Percentiles rank a stretch among this genome's conserved stretches.
phyloP scores from a whole-genome alignment of 2,329 filamentous ascomycete species.

The Paecilomyces formosus region DNA sequence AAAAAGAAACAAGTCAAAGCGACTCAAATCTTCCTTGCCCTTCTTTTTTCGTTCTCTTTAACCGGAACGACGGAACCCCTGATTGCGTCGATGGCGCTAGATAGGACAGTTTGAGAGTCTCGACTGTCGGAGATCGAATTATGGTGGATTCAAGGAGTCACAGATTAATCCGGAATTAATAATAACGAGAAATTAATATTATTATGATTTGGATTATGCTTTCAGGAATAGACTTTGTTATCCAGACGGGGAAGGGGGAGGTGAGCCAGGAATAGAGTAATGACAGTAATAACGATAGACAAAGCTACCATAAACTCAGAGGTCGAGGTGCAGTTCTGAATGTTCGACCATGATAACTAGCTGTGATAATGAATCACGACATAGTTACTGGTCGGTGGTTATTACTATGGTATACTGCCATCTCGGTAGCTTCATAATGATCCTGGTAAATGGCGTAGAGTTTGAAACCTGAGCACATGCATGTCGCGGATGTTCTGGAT shows the following conservation, averaged over 20 bases:
- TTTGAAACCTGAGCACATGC: background rate
- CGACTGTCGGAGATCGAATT: background rate
- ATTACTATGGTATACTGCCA: too few relatives aligned
- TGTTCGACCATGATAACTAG: too few relatives aligned
- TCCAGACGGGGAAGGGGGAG: too few relatives aligned
- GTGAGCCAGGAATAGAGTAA: too few relatives aligned
- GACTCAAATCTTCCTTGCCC: background rate
- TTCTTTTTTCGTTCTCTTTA: too few relatives aligned
- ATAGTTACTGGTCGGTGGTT: too few relatives aligned
- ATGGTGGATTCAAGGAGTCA: background rate
- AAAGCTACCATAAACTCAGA: too few relatives aligned
- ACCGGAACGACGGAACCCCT: background rate
- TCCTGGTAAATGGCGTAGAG: background rate
- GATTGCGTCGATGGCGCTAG: background rate
- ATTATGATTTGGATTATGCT: background rate
- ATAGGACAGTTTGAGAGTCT: background rate
- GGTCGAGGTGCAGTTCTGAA: too few relatives aligned
- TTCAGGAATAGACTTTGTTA: too few relatives aligned
- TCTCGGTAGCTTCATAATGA: too few relatives aligned
- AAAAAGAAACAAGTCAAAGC: background rate
- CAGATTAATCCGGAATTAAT: background rate
- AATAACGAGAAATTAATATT: background rate
- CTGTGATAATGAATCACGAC: too few relatives aligned
- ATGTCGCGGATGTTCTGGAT: background rate
- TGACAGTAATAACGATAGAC: too few relatives aligned